These are phyloP conservation scores for Aspergillus sp. DNA, from an alignment of 2,329 filamentous ascomycete species.

Conservation along the genomic window DNA sequence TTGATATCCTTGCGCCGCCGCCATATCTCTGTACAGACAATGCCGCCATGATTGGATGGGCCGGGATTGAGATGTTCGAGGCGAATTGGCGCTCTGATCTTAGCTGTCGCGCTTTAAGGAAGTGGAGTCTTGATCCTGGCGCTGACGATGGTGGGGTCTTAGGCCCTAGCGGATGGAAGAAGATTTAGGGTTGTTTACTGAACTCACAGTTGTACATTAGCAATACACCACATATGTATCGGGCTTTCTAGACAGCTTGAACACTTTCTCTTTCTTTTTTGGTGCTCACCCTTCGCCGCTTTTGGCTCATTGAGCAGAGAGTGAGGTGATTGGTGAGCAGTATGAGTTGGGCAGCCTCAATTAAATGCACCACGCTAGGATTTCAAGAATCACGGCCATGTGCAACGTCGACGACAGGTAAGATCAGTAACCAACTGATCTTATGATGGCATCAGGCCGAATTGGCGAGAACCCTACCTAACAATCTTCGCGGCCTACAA, in stretches of 20 bases:
- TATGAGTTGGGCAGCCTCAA: no score
- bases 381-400: no score
- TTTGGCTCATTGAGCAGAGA: no score
- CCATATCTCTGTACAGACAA: slow-evolving; percentile 80
- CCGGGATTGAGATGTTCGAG: slow-evolving; percentile 84
- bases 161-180: slow-evolving; percentile 48
- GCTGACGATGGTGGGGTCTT: slow-evolving; percentile 59
- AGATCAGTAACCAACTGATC: no score
- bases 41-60: slow-evolving; percentile 95
- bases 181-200: slow-evolving; percentile 21
- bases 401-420: no score
- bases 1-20: slow-evolving; percentile 67
- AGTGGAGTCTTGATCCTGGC: slow-evolving; percentile 64
- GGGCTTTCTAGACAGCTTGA: background rate
- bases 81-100: slow-evolving; percentile 62
- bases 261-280: no score
- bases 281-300: no score
- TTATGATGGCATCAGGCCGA: no score
- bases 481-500: no score
- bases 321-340: no score
- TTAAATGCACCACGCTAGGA: no score
- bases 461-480: no score
- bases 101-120: slow-evolving; percentile 51
- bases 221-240: slow-evolving; percentile 9
- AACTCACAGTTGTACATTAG: slow-evolving; percentile 17